Conservation (phyloP, 371 early-diverging fungal species). For the Nematocida ironsii region DNA sequence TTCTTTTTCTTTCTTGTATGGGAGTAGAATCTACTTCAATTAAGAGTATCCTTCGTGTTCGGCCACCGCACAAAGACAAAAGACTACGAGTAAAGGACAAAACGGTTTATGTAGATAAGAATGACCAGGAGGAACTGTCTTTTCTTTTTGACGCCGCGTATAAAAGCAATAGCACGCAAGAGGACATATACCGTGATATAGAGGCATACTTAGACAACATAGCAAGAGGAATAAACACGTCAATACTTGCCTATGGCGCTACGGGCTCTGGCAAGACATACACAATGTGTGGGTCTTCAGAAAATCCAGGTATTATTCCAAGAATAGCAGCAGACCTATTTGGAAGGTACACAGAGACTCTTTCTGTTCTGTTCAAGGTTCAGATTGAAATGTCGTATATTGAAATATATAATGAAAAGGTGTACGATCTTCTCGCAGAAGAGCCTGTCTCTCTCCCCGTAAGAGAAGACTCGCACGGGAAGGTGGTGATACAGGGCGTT, state of each 20-base stretch:
- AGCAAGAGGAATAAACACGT: slow-evolving; percentile 59
- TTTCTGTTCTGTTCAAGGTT: slow-evolving; percentile 47
- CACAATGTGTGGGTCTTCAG: slow-evolving; percentile 72
- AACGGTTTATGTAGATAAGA: slow-evolving; percentile 25
- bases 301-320: slow-evolving; percentile 70
- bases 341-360: slow-evolving; percentile 42
- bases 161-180: slow-evolving; percentile 16
- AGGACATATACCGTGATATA: slow-evolving; percentile 30
- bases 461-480: slow-evolving; percentile 61
- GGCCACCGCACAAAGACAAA: slow-evolving; percentile 33
- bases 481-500: slow-evolving; percentile 71
- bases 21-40: slow-evolving; percentile 9
- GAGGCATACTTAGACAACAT: slow-evolving; percentile 50
- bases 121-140: slow-evolving; percentile 25
- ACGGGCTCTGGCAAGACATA: slow-evolving; percentile 75
- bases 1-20: slow-evolving; percentile 51
- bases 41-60: slow-evolving; percentile 30
- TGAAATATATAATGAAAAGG: slow-evolving; percentile 67
- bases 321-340: slow-evolving; percentile 66
- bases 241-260: slow-evolving; percentile 75
- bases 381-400: slow-evolving; percentile 55
- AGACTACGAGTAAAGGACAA: slow-evolving; percentile 25
- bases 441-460: slow-evolving; percentile 2
- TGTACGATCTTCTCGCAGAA: slow-evolving; percentile 38
- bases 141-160: slow-evolving; percentile 36